A percentile compares a stretch with the other conserved stretches of the same genome.
Evolutionary conservation across 2,329 filamentous ascomycete genomes (phyloP).

Genomic region (Fusarium staphyleae): DNA sequence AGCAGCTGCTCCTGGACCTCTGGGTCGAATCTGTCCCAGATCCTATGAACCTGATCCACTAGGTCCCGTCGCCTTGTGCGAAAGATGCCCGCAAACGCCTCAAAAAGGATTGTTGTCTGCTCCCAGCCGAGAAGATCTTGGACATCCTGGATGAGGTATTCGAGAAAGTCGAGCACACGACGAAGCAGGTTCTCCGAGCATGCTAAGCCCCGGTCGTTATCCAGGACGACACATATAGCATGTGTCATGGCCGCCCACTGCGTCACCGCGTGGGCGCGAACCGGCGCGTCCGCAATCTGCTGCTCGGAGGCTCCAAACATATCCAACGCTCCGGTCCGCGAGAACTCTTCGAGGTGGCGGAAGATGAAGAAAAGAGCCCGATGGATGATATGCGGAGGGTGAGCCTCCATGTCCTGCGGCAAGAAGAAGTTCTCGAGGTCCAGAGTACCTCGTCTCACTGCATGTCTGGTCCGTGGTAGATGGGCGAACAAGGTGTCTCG

Average conservation of each 20-base stretch:
- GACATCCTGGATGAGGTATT: slow-evolving; percentile 33
- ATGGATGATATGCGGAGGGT: slow-evolving; percentile 12
- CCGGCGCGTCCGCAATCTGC: slow-evolving; percentile 13
- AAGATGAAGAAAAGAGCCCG: slow-evolving; percentile 32
- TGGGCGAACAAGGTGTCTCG: slow-evolving; percentile 9
- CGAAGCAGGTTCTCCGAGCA: slow-evolving; percentile 39
- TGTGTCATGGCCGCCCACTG: slow-evolving; percentile 29
- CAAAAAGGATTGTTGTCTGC: slow-evolving; percentile 29
- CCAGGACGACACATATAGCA: slow-evolving; percentile 41
- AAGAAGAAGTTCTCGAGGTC: slow-evolving; percentile 22
- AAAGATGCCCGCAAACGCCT: slow-evolving; percentile 37
- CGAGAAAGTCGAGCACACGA: slow-evolving; percentile 37
- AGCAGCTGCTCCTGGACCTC: slow-evolving; percentile 31
- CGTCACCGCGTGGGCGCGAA: slow-evolving; percentile 2
- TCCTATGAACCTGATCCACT: slow-evolving; percentile 20
- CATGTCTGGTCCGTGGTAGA: slow-evolving; percentile 24
- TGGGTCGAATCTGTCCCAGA: slow-evolving; percentile 36
- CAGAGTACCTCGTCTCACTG: slow-evolving; percentile 19
- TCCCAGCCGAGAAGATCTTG: slow-evolving; percentile 20
- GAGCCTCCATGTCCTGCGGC: background rate
- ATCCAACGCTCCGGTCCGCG: slow-evolving; percentile 16
- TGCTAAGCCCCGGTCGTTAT: slow-evolving; percentile 38
- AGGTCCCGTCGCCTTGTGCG: slow-evolving; percentile 10
- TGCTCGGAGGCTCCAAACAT: slow-evolving; percentile 27
- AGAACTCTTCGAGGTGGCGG: slow-evolving; percentile 21